Percentiles rank a stretch among this genome's conserved stretches.
Evolutionary conservation across 208 protist species (phyloP).

Genomic region (Hexamita inflata): DNA sequence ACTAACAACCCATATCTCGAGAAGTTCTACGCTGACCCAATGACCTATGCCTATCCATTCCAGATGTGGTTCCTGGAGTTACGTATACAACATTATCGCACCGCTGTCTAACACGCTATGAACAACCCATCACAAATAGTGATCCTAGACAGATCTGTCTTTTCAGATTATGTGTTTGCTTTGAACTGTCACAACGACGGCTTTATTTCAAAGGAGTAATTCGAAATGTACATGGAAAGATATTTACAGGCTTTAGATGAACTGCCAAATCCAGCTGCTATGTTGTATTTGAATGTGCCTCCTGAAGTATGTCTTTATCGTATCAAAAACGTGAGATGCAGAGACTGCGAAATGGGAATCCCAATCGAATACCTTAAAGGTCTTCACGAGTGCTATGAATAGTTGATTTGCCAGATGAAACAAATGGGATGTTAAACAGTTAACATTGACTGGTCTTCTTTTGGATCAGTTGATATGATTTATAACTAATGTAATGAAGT

Average conservation of each 20-base stretch:
- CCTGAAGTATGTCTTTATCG: slow-evolving; percentile 15
- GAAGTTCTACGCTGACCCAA: slow-evolving; percentile 23
- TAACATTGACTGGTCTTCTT: too few relatives aligned
- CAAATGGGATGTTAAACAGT: too few relatives aligned
- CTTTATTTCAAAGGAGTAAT: slow-evolving; percentile 1
- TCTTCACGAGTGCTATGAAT: slow-evolving; percentile 4
- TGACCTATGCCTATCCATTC: not conserved
- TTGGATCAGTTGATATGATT: too few relatives aligned
- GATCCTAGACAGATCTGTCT: slow-evolving; percentile 16
- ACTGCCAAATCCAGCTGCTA: not conserved
- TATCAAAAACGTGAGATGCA: not conserved
- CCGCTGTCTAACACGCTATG: not conserved
- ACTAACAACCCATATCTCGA: slow-evolving; percentile 9
- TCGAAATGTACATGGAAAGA: not conserved
- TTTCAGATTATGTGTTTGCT: slow-evolving; percentile 13
- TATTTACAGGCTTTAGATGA: not conserved
- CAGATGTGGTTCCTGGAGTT: slow-evolving; percentile 14
- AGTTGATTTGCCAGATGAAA: too few relatives aligned
- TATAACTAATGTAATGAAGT: too few relatives aligned
- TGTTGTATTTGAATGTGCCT: not conserved
- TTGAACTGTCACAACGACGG: not conserved
- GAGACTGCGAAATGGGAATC: not conserved
- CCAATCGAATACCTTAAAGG: slow-evolving; percentile 8
- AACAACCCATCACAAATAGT: not conserved
- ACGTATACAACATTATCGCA: not conserved